Evolutionary conservation across 169 alveolate genomes (phyloP).

Genomic region (Eimeria falciformis): DNA sequence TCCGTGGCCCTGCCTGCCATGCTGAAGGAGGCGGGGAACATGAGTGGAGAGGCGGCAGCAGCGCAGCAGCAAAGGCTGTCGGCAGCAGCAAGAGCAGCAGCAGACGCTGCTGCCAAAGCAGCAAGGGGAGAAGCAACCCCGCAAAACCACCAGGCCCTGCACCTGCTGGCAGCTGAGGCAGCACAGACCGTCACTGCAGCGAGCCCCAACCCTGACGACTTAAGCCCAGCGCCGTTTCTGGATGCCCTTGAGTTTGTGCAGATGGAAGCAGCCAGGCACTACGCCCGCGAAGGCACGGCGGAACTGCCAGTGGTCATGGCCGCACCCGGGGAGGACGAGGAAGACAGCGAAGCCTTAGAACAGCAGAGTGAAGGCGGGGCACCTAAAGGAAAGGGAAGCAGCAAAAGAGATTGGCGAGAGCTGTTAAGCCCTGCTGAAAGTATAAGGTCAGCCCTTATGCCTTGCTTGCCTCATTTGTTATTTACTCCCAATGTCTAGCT

Average conservation of each 20-base stretch:
- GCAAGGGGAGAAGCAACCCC: neutral
- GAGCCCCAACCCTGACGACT: conserved; percentile 28
- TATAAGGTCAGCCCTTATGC: neutral
- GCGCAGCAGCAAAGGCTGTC: conserved; percentile 23
- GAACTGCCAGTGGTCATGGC: neutral
- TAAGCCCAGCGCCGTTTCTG: conserved; percentile 36
- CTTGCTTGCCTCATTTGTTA: no score
- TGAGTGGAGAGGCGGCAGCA: conserved; percentile 12
- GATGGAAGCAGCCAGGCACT: conserved; percentile 49
- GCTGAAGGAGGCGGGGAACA: neutral
- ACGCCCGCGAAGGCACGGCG: conserved; percentile 3
- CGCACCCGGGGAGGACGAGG: conserved; percentile 34
- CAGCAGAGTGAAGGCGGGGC: neutral
- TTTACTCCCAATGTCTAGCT: neutral
- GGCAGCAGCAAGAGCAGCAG: neutral
- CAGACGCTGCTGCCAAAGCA: neutral
- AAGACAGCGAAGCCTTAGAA: neutral
- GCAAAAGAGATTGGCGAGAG: neutral
- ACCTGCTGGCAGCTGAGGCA: conserved; percentile 44
- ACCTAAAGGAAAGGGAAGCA: neutral
- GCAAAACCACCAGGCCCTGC: neutral
- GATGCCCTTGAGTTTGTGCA: conserved; percentile 58
- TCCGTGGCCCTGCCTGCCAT: conserved; percentile 14
- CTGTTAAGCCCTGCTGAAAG: conserved; percentile 4
- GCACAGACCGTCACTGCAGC: conserved; percentile 39